These are phyloP conservation scores for Cladosporium sphaerospermum DNA, from an alignment of 2,329 filamentous ascomycete genomes.

Conservation along the genomic window DNA sequence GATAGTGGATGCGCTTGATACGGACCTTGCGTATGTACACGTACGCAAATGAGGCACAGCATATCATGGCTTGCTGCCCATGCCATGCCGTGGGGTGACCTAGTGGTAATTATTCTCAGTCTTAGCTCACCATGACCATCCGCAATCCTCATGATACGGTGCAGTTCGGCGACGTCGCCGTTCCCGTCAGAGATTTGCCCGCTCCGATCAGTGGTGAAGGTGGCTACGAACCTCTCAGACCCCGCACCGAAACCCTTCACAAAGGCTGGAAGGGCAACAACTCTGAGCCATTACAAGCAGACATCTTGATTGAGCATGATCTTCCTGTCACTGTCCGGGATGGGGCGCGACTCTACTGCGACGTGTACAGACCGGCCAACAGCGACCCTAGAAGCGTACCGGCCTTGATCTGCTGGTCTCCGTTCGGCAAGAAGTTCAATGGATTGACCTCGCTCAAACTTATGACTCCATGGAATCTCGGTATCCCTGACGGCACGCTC, in stretches of 20 bases:
- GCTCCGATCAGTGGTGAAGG: not conserved
- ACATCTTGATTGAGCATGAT: conserved; percentile 2
- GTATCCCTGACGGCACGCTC: not conserved
- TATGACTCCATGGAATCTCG: conserved; percentile 2
- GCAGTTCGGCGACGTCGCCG: not conserved
- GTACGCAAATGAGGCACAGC: not conserved
- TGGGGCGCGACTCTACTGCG: not conserved
- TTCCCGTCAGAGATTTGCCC: not conserved
- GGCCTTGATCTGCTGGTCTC: conserved; percentile 4
- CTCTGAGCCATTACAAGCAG: not conserved
- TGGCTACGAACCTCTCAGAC: not conserved
- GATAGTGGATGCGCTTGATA: not conserved
- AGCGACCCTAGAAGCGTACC: not conserved
- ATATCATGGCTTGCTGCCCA: not conserved
- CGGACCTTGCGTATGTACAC: not conserved
- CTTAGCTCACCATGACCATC: no score
- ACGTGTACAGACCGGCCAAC: conserved; percentile 3
- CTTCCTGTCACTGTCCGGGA: conserved; percentile 1
- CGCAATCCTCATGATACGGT: no score
- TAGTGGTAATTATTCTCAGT: not conserved
- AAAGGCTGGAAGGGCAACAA: conserved; percentile 4
- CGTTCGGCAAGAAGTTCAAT: conserved; percentile 9
- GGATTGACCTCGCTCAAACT: not conserved
- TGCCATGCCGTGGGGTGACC: not conserved
- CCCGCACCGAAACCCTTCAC: not conserved